These are phyloP conservation scores for Calocera cornea DNA, from an alignment of 768 basidiomycete species.

Conservation along the genomic window DNA sequence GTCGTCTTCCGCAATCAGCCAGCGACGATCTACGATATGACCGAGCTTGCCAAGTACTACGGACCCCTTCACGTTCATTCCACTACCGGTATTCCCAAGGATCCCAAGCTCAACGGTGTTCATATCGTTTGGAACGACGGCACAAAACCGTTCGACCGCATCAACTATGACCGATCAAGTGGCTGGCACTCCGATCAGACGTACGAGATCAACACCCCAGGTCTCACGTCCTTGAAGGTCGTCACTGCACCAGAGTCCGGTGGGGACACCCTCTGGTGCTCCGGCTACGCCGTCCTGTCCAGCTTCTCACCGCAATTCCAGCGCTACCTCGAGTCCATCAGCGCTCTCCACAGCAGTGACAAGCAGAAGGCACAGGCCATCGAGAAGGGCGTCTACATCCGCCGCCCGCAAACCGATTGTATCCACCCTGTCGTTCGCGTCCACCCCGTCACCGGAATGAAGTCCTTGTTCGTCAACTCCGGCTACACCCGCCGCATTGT, in stretches of 20 bases:
- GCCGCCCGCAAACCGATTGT: slow-evolving; percentile 26
- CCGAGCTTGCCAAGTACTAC: slow-evolving; percentile 1
- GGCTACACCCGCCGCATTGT: slow-evolving; percentile 25
- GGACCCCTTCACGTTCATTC: slow-evolving; percentile 22
- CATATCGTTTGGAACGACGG: slow-evolving; percentile 8
- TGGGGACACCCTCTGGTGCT: slow-evolving; percentile 18
- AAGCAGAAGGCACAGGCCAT: slow-evolving; percentile 22
- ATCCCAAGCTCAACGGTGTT: slow-evolving; percentile 16
- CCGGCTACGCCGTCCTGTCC: slow-evolving; percentile 21
- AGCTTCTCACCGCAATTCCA: slow-evolving; percentile 20
- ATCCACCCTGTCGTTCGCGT: slow-evolving; percentile 28
- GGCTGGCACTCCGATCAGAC: slow-evolving; percentile 20
- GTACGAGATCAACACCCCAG: slow-evolving; percentile 26
- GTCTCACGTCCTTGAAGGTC: slow-evolving; percentile 24
- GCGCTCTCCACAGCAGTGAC: slow-evolving; percentile 21
- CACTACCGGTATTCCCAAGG: slow-evolving; percentile 23
- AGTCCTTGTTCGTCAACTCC: slow-evolving; percentile 24
- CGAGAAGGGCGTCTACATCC: slow-evolving; percentile 18
- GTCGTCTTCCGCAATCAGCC: slow-evolving; percentile 6
- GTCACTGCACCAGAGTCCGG: slow-evolving; percentile 24
- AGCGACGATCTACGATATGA: background rate
- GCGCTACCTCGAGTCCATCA: slow-evolving; percentile 18
- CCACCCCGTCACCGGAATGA: slow-evolving; percentile 29
- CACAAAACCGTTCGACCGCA: background rate
- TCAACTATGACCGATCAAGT: background rate